These are phyloP conservation scores for Neurospora sp. DNA, from an alignment of 495 filamentous ascomycete species.

Conservation along the genomic window DNA sequence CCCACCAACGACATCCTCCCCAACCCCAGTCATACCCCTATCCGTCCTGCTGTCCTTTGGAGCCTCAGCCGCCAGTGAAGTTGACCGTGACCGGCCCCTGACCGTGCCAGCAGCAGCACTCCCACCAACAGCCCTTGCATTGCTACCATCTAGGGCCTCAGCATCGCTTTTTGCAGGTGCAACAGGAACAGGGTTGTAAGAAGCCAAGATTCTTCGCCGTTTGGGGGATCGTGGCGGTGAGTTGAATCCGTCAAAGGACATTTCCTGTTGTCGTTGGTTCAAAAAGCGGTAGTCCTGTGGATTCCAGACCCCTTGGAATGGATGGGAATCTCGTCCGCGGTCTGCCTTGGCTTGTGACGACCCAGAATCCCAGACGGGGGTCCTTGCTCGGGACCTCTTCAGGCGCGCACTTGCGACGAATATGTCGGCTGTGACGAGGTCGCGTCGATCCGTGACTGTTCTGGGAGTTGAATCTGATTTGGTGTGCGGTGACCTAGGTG, in stretches of 20 bases:
- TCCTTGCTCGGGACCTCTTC: neutral
- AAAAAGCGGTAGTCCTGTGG: neutral
- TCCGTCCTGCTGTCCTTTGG: neutral
- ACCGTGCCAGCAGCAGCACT: neutral
- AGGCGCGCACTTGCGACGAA: neutral
- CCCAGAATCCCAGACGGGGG: neutral
- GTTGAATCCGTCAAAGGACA: constrained; percentile 16
- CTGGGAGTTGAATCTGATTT: neutral
- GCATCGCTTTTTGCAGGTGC: neutral
- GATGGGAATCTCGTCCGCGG: neutral
- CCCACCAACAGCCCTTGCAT: neutral
- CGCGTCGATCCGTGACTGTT: neutral
- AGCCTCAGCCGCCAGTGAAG: neutral
- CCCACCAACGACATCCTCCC: neutral
- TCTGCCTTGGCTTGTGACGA: neutral
- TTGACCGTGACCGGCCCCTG: neutral
- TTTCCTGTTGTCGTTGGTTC: constrained; percentile 5
- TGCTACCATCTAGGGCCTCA: neutral
- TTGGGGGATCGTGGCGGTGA: constrained; percentile 28
- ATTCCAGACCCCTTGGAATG: neutral
- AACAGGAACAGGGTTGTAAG: constrained; percentile 26
- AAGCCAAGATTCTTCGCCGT: constrained; percentile 35
- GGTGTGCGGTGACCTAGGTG: neutral
- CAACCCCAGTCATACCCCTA: neutral
- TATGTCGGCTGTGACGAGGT: neutral